phyloP scores from a whole-genome alignment of 106 monocot species.

The Phalaenopsis equestris region DNA sequence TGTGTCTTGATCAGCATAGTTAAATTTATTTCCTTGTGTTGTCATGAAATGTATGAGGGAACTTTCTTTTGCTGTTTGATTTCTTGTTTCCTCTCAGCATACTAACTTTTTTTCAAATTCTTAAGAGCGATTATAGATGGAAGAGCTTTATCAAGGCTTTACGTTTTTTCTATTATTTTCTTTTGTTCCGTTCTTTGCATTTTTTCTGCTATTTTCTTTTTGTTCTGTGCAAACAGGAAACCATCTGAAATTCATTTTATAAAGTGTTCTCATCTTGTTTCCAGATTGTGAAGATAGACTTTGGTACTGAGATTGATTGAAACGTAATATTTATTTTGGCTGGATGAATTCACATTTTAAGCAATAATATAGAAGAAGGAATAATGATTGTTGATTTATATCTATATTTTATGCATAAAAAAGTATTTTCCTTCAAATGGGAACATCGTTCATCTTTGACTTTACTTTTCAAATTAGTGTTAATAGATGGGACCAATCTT shows the following conservation, averaged over 20 bases:
- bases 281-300: background rate
- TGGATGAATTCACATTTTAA: background rate
- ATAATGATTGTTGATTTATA: background rate
- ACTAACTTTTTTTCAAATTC: background rate
- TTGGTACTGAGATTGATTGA: background rate
- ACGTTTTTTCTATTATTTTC: background rate
- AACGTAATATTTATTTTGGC: background rate
- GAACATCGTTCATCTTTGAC: background rate
- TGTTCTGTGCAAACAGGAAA: background rate
- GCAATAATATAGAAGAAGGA: background rate
- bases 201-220: background rate
- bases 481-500: background rate
- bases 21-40: background rate
- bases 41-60: background rate
- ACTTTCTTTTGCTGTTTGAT: background rate
- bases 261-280: background rate
- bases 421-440: background rate
- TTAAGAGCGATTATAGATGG: background rate
- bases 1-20: background rate
- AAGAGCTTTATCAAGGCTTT: background rate
- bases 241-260: background rate
- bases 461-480: background rate
- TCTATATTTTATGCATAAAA: background rate
- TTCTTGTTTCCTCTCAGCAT: background rate
- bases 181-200: background rate